Percentiles rank a stretch among this genome's conserved stretches.
These are phyloP conservation scores for Pseudocercospora fijiensis DNA, from an alignment of 2,329 filamentous ascomycete genomes.

Conservation along the genomic window DNA sequence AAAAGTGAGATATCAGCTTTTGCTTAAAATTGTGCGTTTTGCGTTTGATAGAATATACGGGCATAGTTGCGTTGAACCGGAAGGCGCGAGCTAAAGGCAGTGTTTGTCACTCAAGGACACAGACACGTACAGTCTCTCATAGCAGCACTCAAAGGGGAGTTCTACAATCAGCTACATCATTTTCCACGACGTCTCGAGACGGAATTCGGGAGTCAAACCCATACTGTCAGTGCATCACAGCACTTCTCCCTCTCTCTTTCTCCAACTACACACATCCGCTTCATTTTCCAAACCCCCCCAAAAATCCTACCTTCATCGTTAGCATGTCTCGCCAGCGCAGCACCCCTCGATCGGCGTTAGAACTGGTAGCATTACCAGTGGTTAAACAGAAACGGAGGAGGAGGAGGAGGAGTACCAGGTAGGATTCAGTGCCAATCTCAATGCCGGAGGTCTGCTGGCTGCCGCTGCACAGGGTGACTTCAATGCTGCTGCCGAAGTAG, in stretches of 20 bases:
- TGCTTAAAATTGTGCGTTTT: not conserved
- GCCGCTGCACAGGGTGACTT: not conserved
- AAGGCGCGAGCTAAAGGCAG: not conserved
- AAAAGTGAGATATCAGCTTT: not conserved
- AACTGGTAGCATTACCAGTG: not conserved
- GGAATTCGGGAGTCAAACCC: not conserved
- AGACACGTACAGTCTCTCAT: not conserved
- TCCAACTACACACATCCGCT: not conserved
- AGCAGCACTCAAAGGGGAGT: not conserved
- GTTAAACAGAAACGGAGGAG: not conserved
- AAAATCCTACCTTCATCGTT: constrained; percentile 15
- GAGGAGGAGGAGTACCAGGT: not conserved
- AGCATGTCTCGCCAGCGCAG: constrained; percentile 1
- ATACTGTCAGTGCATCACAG: not conserved
- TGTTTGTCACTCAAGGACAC: not conserved
- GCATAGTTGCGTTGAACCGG: not conserved
- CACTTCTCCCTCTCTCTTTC: not conserved
- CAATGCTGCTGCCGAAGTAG: not conserved
- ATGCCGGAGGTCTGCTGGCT: not conserved
- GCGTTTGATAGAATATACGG: not conserved
- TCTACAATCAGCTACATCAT: too few relatives aligned
- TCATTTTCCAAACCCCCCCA: not conserved
- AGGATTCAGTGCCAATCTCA: not conserved
- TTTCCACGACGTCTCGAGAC: too few relatives aligned
- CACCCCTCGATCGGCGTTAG: not conserved